These are phyloP conservation scores for Gossypium schwendimanii DNA, from an alignment of 441 rosid genomes.

Conservation along the genomic window DNA sequence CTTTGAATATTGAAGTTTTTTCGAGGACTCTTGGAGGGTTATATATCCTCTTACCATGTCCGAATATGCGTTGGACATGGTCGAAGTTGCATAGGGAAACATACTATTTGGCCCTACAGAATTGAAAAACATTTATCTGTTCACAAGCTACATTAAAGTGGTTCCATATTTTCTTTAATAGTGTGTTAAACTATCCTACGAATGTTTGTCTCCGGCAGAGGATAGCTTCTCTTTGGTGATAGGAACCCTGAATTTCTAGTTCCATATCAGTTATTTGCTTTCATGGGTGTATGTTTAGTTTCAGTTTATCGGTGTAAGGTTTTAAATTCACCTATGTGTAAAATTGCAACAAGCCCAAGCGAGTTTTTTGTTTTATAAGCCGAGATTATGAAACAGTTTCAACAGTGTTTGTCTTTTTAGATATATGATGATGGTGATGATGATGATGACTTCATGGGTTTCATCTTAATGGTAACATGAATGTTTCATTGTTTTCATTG, in stretches of 20 bases:
- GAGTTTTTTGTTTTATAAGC: neutral
- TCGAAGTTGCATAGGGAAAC: neutral
- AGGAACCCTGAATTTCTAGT: neutral
- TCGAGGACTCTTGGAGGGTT: neutral
- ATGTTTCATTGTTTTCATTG: slow-evolving; percentile 13
- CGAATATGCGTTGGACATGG: neutral
- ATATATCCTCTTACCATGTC: neutral
- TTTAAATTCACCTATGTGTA: neutral
- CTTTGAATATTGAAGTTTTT: neutral
- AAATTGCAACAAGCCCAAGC: neutral
- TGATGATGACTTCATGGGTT: neutral
- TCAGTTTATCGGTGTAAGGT: neutral
- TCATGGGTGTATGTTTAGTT: neutral
- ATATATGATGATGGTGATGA: neutral
- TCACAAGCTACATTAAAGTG: neutral
- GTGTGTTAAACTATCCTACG: neutral
- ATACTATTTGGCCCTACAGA: neutral
- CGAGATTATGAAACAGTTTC: neutral
- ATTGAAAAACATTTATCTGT: neutral
- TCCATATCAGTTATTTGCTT: neutral
- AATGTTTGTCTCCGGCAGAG: neutral
- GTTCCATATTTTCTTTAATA: neutral
- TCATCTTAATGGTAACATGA: neutral
- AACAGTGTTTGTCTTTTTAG: neutral
- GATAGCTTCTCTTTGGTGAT: neutral